Evolutionary conservation across 2,329 filamentous ascomycete genomes (phyloP).

Genomic region (Penicillium capsulatum): DNA sequence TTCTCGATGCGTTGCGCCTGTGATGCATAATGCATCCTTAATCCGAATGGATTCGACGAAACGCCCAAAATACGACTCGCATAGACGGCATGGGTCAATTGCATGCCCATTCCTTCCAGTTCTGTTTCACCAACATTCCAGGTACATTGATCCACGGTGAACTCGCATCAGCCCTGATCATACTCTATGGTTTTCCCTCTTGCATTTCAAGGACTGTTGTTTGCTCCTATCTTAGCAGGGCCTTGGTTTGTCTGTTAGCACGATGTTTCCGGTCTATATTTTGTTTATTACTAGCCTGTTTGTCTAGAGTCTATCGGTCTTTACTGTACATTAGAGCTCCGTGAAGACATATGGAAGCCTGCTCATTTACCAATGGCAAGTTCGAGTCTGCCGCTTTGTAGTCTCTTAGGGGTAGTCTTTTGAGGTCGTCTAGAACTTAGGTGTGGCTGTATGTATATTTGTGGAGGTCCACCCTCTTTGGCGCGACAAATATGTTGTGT

Average conservation of each 20-base stretch:
- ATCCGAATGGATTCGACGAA: background rate
- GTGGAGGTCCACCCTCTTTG: too few species aligned
- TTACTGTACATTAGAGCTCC: slow-evolving; percentile 33
- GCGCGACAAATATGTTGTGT: too few species aligned
- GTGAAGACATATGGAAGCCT: too few species aligned
- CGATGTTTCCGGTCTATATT: slow-evolving; percentile 16
- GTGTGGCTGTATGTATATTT: too few species aligned
- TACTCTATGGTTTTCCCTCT: slow-evolving; percentile 15
- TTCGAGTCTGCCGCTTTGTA: too few species aligned
- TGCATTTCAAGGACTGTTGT: slow-evolving; percentile 13
- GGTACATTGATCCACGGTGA: slow-evolving; percentile 24
- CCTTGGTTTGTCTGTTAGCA: slow-evolving; percentile 17
- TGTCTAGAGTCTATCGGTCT: slow-evolving; percentile 14
- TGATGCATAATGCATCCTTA: slow-evolving; percentile 40
- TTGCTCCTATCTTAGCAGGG: slow-evolving; percentile 5
- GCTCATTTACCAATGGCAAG: too few species aligned
- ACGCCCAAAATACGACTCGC: background rate
- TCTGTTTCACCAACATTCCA: slow-evolving; percentile 4
- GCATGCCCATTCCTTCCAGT: background rate
- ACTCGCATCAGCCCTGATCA: slow-evolving; percentile 25
- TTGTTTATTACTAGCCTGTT: too few species aligned
- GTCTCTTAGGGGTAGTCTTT: too few species aligned
- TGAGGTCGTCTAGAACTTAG: too few species aligned
- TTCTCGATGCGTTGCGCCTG: slow-evolving; percentile 78
- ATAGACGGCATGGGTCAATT: slow-evolving; percentile 10